Evolutionary conservation across 2,329 filamentous ascomycete species (phyloP).

Genomic region (Penicillium polonicum): DNA sequence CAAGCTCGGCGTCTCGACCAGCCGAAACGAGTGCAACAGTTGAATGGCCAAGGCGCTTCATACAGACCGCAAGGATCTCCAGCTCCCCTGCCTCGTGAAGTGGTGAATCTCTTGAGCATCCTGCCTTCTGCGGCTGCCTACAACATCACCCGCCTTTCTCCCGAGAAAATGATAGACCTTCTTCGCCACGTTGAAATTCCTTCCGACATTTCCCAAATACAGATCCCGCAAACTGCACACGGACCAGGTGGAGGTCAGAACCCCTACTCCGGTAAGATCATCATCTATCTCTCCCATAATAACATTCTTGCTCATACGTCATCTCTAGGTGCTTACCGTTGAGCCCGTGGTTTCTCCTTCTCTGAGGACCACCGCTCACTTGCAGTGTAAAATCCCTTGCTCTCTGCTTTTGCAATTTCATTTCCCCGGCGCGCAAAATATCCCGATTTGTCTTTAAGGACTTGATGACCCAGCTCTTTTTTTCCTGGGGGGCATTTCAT

Average conservation of each 20-base stretch:
- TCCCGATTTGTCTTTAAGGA: constrained; percentile 16
- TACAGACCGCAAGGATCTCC: constrained; percentile 56
- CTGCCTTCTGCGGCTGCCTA: constrained; percentile 74
- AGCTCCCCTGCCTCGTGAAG: constrained; percentile 69
- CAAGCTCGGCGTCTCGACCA: constrained; percentile 83
- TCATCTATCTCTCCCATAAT: neutral
- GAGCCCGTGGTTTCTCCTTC: neutral
- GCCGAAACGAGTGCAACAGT: constrained; percentile 53
- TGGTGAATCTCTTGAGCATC: constrained; percentile 64
- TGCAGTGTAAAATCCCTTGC: constrained; percentile 13
- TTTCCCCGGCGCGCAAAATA: constrained; percentile 18
- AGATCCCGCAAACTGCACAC: constrained; percentile 34
- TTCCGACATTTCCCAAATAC: constrained; percentile 46
- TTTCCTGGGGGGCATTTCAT: constrained; percentile 4
- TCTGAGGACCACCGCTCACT: neutral
- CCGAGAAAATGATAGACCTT: constrained; percentile 69
- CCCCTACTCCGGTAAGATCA: constrained; percentile 36
- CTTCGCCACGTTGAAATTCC: constrained; percentile 68
- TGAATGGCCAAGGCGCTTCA: constrained; percentile 31
- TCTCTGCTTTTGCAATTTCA: constrained; percentile 7
- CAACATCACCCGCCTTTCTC: constrained; percentile 66
- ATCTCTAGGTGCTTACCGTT: constrained; percentile 21
- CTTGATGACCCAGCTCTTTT: constrained; percentile 3
- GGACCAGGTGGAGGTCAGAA: constrained; percentile 28
- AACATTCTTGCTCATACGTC: neutral